Base-by-base conservation (phyloP, 2,329 filamentous ascomycete genomes). In the Alternaria sp. region DNA sequence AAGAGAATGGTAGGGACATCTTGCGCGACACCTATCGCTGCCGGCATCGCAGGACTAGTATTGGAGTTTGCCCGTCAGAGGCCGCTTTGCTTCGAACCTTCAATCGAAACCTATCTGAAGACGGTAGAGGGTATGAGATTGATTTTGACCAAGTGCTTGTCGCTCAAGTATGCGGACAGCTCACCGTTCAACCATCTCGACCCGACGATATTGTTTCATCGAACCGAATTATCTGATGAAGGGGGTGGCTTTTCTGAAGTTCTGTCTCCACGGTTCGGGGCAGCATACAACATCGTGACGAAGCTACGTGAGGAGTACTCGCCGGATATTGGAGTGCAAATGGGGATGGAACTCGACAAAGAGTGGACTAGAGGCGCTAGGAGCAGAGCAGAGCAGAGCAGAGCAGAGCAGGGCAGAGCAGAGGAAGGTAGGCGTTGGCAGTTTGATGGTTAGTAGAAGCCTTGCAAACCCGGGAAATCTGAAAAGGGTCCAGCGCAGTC, bases 41-140 rank as follows among this genome's bases (percentile, higher is more conserved):
- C 63, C 10, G 63, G 54, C 4, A 59, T 58, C 34, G 63, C 63
- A 5, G 57, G 48, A 14, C 41, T 63, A 31, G 42, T 63, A 3
- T 29, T 65, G 23, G 51, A 61, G 17, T 63, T 63, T 23, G 40
- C 61, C 23, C 54, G 61, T 23, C 62, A 65, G 37, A 51, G 34
- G 2, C 48, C 48, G 24, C 34, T 51, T 14, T 39, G 34, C 24
- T 40, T 51, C 14, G 48, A 51, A 3, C 34, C 34, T 28, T 14
- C n/a, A 7, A 51, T 51, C 26, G 48, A 51, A 4, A 3, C 29
- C 28, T 7, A 49, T 11, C 45, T 49, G 2, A 34, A 17, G 23
- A n/a, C 10, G 1, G 33, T 49, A 17, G 29, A 36, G 21, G 45
- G 45, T 24, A 49, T 49, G 45, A 41, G 39, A 2, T 23, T 41